These are phyloP conservation scores for Sporothrix humicola DNA, from an alignment of 2,329 filamentous ascomycete species.

Conservation along the genomic window DNA sequence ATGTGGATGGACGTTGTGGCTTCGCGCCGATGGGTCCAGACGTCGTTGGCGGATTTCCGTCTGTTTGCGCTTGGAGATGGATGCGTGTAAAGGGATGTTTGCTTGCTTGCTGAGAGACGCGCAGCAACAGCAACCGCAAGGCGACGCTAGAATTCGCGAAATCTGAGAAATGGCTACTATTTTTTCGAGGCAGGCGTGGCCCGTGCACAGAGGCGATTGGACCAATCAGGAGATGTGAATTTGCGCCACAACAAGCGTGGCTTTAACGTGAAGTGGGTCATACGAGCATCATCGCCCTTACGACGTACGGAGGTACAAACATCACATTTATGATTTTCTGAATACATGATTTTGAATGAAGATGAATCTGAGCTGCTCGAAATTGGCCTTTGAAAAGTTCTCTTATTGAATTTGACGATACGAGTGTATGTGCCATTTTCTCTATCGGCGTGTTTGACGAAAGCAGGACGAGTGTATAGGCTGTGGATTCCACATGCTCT, in stretches of 20 bases:
- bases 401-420: too few relatives aligned
- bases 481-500: too few relatives aligned
- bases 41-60: constrained; percentile 20
- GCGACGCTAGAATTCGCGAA: constrained; percentile 37
- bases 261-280: background rate
- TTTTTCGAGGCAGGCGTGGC: constrained; percentile 25
- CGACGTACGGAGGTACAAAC: too few relatives aligned
- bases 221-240: background rate
- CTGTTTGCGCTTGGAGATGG: constrained; percentile 32
- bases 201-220: background rate
- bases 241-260: constrained; percentile 17
- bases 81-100: constrained; percentile 36
- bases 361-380: too few relatives aligned
- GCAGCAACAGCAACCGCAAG: constrained; percentile 26
- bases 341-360: too few relatives aligned
- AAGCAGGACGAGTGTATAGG: too few relatives aligned
- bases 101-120: constrained; percentile 31
- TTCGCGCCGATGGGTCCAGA: constrained; percentile 10
- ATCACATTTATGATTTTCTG: too few relatives aligned
- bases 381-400: too few relatives aligned
- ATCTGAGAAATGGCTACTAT: constrained; percentile 34
- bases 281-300: background rate
- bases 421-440: too few relatives aligned
- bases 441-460: too few relatives aligned
- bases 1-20: constrained; percentile 22